Evolutionary conservation across 768 basidiomycete species (phyloP).

Genomic region (Termitomyces sp.): DNA sequence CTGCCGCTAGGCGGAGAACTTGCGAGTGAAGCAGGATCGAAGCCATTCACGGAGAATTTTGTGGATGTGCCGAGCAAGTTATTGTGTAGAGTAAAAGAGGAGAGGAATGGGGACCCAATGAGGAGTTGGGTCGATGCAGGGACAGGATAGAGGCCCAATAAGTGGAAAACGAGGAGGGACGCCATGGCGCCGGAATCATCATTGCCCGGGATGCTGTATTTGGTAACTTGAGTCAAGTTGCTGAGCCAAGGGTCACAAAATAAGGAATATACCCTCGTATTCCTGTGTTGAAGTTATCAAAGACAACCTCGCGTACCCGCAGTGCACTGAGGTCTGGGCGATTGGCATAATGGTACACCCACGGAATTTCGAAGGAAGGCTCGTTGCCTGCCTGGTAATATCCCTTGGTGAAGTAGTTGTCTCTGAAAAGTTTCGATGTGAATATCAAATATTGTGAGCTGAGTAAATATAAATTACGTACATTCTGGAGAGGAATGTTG

Average conservation of each 20-base stretch:
- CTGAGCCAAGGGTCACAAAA: background rate
- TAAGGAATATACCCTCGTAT: conserved; percentile 35
- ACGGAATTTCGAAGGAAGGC: conserved; percentile 45
- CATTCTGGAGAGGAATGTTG: conserved; percentile 40
- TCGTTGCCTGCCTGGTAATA: conserved; percentile 45
- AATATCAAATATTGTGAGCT: background rate
- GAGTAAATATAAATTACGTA: conserved; percentile 17
- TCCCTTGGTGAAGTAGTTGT: conserved; percentile 42
- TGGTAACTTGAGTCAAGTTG: background rate
- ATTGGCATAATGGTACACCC: conserved; percentile 47
- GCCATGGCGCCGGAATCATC: conserved; percentile 56
- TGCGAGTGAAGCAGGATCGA: conserved; percentile 34
- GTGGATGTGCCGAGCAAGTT: conserved; percentile 36
- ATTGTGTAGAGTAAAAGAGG: conserved; percentile 40
- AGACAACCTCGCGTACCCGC: conserved; percentile 41
- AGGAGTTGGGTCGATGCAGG: conserved; percentile 43
- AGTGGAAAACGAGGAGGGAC: conserved; percentile 44
- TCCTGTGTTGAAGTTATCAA: conserved; percentile 42
- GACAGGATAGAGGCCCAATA: conserved; percentile 50
- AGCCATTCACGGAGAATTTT: conserved; percentile 37
- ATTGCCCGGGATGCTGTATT: conserved; percentile 43
- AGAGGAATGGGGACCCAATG: conserved; percentile 45
- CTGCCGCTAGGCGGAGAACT: conserved; percentile 38
- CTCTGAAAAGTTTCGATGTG: conserved; percentile 21
- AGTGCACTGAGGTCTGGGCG: conserved; percentile 47